phyloP scores from a whole-genome alignment of 78 protist species.

The Polysphondylium violaceum region DNA sequence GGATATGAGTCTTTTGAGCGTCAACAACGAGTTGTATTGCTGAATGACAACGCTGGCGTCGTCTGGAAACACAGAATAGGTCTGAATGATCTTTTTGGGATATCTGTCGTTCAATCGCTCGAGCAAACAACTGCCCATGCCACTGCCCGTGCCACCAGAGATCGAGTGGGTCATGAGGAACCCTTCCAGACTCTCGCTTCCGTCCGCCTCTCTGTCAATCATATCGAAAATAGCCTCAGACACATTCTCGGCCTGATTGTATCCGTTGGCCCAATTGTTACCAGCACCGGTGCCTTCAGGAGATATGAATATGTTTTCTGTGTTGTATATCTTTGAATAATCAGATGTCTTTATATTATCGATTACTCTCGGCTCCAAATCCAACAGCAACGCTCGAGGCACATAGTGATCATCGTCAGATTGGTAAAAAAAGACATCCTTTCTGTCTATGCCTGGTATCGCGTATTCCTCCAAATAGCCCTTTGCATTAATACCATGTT shows the following conservation, averaged over 20 bases:
- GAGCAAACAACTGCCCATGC: slow-evolving; percentile 96
- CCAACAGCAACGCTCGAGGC: slow-evolving; percentile 98
- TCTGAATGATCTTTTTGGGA: slow-evolving; percentile 98
- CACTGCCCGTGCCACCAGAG: slow-evolving; percentile 99
- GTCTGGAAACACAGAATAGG: slow-evolving; percentile 98
- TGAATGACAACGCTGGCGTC: slow-evolving; percentile 96
- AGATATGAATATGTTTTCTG: slow-evolving; percentile 93
- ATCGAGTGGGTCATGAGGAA: slow-evolving; percentile 97
- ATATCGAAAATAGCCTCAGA: slow-evolving; percentile 94
- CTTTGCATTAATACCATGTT: slow-evolving; percentile 97
- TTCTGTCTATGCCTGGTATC: slow-evolving; percentile 92
- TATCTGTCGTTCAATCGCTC: slow-evolving; percentile 95
- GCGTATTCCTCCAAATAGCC: slow-evolving; percentile 95
- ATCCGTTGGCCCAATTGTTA: slow-evolving; percentile 97
- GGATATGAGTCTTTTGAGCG: slow-evolving; percentile 95
- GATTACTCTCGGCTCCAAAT: slow-evolving; percentile 99
- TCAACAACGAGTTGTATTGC: slow-evolving; percentile 98
- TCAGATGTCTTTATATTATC: slow-evolving; percentile 65
- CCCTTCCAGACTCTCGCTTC: slow-evolving; percentile 95
- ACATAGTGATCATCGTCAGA: slow-evolving; percentile 99
- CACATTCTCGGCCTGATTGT: slow-evolving; percentile 73
- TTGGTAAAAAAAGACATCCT: slow-evolving; percentile 99
- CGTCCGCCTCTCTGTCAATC: slow-evolving; percentile 99
- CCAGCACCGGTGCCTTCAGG: slow-evolving; percentile 98
- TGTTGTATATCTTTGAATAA: slow-evolving; percentile 91